These are phyloP conservation scores for Alternaria ventricosa DNA, from an alignment of 2,329 filamentous ascomycete species.

Conservation along the genomic window DNA sequence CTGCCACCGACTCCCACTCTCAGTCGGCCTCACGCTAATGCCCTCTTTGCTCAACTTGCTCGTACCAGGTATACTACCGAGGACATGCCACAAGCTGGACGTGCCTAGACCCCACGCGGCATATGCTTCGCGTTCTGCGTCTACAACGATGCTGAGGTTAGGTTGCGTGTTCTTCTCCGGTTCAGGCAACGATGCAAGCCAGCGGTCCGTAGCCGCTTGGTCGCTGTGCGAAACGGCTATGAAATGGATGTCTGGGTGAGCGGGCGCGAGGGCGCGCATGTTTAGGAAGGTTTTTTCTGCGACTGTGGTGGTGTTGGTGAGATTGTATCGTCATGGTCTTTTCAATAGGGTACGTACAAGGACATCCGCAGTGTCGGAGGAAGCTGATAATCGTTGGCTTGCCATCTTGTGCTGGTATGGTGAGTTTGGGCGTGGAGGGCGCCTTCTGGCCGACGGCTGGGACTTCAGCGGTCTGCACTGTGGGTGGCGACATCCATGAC, in stretches of 20 bases:
- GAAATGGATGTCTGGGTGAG: constrained; percentile 37
- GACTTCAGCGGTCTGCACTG: constrained; percentile 44
- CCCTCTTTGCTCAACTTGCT: constrained; percentile 66
- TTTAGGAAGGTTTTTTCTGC: constrained; percentile 68
- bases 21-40: constrained; percentile 70
- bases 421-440: constrained; percentile 61
- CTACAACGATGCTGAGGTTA: constrained; percentile 65
- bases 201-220: constrained; percentile 37
- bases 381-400: constrained; percentile 70
- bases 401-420: constrained; percentile 56
- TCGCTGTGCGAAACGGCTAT: constrained; percentile 48
- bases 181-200: constrained; percentile 39
- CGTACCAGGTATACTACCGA: constrained; percentile 63
- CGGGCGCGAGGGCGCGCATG: constrained; percentile 35
- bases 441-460: constrained; percentile 64
- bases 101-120: constrained; percentile 70
- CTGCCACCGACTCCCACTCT: constrained; percentile 74
- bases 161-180: constrained; percentile 51
- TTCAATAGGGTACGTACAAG: constrained; percentile 60
- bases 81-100: constrained; percentile 66
- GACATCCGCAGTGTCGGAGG: constrained; percentile 75
- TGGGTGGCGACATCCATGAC: constrained; percentile 51
- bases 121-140: constrained; percentile 66
- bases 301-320: constrained; percentile 53
- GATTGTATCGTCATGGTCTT: background rate